These are phyloP conservation scores for Bipolaris oryzae DNA, from an alignment of 2,329 filamentous ascomycete genomes.

Conservation along the genomic window DNA sequence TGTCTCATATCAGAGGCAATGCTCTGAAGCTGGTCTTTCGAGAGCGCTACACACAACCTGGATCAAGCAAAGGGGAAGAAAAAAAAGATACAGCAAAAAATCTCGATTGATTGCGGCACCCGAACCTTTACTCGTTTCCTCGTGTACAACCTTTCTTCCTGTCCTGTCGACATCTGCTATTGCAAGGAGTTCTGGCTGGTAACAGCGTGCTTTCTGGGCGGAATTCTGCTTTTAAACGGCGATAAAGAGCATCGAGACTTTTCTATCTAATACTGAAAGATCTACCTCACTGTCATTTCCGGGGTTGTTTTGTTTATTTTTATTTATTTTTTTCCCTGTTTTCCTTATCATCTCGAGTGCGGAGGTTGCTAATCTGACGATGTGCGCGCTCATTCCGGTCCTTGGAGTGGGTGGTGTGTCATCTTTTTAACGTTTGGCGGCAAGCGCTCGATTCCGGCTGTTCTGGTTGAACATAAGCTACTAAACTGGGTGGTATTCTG, in stretches of 20 bases:
- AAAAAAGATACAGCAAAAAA: slow-evolving; percentile 15
- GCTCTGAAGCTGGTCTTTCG: slow-evolving; percentile 42
- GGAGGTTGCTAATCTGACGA: slow-evolving; percentile 1
- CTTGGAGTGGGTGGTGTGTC: not conserved
- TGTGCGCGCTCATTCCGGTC: not conserved
- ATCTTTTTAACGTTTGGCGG: slow-evolving; percentile 24
- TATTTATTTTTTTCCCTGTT: not conserved
- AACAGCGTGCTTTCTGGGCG: slow-evolving; percentile 32
- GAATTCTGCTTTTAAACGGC: slow-evolving; percentile 28
- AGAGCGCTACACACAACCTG: slow-evolving; percentile 25
- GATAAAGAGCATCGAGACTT: slow-evolving; percentile 26
- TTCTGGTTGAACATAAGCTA: slow-evolving; percentile 18
- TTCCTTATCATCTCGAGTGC: slow-evolving; percentile 4
- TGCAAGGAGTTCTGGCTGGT: slow-evolving; percentile 22
- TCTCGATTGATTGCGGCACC: slow-evolving; percentile 3
- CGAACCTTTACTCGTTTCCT: slow-evolving; percentile 22
- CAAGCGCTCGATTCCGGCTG: slow-evolving; percentile 26
- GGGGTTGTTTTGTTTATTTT: not conserved
- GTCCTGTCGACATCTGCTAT: slow-evolving; percentile 21
- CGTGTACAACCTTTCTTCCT: slow-evolving; percentile 30
- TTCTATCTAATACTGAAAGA: slow-evolving; percentile 17
- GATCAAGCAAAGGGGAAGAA: slow-evolving; percentile 15
- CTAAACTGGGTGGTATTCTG: slow-evolving; percentile 34
- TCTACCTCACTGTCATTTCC: slow-evolving; percentile 11
- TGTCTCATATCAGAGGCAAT: slow-evolving; percentile 10